These are phyloP conservation scores for Globomyces sp. DNA, from an alignment of 371 early-diverging fungal species.

Conservation along the genomic window DNA sequence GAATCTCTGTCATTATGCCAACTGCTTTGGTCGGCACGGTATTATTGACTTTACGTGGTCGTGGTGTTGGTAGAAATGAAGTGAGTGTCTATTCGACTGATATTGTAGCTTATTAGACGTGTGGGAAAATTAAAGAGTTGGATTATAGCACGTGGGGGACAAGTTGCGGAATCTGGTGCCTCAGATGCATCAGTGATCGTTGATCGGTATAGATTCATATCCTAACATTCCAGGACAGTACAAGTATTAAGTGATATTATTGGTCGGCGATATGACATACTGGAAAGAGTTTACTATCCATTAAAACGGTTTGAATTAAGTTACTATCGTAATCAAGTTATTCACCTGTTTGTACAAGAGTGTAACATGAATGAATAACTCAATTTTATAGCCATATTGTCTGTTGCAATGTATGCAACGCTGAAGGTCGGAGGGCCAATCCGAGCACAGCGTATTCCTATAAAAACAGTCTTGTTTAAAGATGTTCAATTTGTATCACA, in stretches of 20 bases:
- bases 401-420: constrained; percentile 74
- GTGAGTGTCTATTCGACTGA: too few species aligned
- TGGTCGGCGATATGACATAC: constrained; percentile 70
- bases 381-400: constrained; percentile 58
- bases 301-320: constrained; percentile 82
- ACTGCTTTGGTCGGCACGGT: constrained; percentile 81
- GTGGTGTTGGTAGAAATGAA: constrained; percentile 81
- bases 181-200: constrained; percentile 37
- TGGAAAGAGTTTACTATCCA: constrained; percentile 86
- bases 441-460: constrained; percentile 33
- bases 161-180: constrained; percentile 80
- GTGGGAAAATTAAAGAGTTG: constrained; percentile 74
- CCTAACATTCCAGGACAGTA: constrained; percentile 39
- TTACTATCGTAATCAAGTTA: constrained; percentile 84
- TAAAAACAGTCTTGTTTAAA: constrained; percentile 52
- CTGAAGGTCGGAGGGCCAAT: constrained; percentile 66
- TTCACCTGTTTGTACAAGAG: constrained; percentile 81
- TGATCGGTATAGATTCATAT: constrained; percentile 35
- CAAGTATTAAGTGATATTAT: constrained; percentile 73
- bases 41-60: constrained; percentile 77
- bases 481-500: constrained; percentile 77
- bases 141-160: constrained; percentile 71
- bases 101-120: constrained; percentile 59
- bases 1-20: constrained; percentile 73
- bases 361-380: background rate